Conservation (phyloP, 2,329 filamentous ascomycete genomes). For the Fusarium virguliforme region DNA sequence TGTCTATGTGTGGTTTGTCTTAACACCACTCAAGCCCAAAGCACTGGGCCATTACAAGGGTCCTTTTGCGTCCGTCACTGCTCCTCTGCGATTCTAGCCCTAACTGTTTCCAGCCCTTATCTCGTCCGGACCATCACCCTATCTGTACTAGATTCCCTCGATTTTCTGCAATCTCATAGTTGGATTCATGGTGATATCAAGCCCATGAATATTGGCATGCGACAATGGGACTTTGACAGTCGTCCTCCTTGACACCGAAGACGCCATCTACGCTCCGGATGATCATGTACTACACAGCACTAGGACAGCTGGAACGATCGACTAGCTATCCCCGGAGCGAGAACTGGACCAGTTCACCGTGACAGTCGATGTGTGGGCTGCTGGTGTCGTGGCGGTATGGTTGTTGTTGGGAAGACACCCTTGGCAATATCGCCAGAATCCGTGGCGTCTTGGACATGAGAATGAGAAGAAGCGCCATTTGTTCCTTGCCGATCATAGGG, state of each 20-base stretch:
- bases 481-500: neutral
- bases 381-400: neutral
- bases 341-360: neutral
- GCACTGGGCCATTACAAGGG: neutral
- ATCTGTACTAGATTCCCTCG: neutral
- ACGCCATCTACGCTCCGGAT: neutral
- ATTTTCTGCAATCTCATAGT: neutral
- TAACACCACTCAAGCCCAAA: neutral
- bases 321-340: neutral
- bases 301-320: neutral
- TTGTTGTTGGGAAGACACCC: neutral
- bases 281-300: neutral
- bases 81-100: neutral
- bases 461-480: neutral
- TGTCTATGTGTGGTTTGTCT: neutral
- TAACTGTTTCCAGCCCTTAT: neutral
- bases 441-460: neutral
- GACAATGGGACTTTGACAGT: neutral
- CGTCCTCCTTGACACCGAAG: neutral
- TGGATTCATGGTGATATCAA: neutral
- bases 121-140: neutral
- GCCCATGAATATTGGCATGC: neutral
- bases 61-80: neutral
- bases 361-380: neutral
- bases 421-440: neutral